Percentiles rank a stretch among this genome's conserved stretches.
Conservation (phyloP, 2,329 filamentous ascomycete genomes). For the Fusarium xylarioides region DNA sequence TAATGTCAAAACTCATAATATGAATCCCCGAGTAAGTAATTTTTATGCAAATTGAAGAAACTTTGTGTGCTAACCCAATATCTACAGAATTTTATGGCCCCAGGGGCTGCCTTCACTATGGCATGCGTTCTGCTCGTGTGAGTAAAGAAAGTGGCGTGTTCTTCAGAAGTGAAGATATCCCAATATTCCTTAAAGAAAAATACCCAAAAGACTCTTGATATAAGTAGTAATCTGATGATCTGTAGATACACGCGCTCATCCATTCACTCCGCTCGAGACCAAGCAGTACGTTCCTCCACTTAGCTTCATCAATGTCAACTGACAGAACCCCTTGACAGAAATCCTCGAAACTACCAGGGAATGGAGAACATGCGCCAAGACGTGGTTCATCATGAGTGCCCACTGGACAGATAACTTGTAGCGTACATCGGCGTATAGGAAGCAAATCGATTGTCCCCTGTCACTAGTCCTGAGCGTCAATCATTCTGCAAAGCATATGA, state of each 20-base stretch:
- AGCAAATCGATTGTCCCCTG: not conserved
- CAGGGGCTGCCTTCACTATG: constrained; percentile 64
- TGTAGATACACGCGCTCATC: constrained; percentile 54
- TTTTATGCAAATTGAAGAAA: rapidly evolving
- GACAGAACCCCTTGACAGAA: constrained; percentile 4
- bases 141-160: constrained; percentile 38
- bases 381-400: constrained; percentile 3
- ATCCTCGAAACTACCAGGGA: constrained; percentile 21
- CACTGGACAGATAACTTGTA: not conserved
- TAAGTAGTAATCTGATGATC: not conserved
- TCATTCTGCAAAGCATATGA: not conserved
- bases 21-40: constrained; percentile 44
- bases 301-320: not conserved
- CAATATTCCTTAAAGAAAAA: not conserved
- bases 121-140: constrained; percentile 60
- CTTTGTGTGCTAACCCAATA: not conserved
- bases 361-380: constrained; percentile 26
- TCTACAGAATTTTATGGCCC: constrained; percentile 56
- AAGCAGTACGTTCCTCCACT: constrained; percentile 30
- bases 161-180: not conserved
- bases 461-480: not conserved
- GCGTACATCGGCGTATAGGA: constrained; percentile 22
- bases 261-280: constrained; percentile 51
- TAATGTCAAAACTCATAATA: constrained; percentile 6
- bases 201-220: too few relatives aligned